phyloP scores from a whole-genome alignment of 2,329 filamentous ascomycete species.

The Pestalotiopsis sp. region DNA sequence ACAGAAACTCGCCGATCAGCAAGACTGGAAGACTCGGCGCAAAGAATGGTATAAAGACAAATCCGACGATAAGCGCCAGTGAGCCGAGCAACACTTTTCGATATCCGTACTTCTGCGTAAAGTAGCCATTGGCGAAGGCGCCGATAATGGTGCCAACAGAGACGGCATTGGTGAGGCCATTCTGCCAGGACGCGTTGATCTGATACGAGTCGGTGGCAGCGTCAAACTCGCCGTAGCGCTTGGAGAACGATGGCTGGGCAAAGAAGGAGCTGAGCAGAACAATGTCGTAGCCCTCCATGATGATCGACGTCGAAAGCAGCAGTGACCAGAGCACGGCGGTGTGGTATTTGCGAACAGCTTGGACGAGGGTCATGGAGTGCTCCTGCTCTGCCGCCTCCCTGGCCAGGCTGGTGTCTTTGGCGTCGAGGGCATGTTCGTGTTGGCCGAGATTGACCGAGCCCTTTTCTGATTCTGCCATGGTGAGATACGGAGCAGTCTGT shows the following conservation, averaged over 20 bases:
- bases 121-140: constrained; percentile 39
- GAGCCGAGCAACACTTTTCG: constrained; percentile 32
- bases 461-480: not conserved
- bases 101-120: constrained; percentile 31
- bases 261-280: constrained; percentile 34
- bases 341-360: constrained; percentile 30
- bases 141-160: constrained; percentile 45
- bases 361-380: constrained; percentile 29
- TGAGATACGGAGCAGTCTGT: not conserved
- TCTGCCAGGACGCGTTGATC: constrained; percentile 40
- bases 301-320: constrained; percentile 32
- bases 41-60: constrained; percentile 32
- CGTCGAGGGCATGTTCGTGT: constrained; percentile 23
- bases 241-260: constrained; percentile 32
- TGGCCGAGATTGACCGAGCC: not conserved
- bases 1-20: constrained; percentile 31
- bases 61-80: constrained; percentile 28
- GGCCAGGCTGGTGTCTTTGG: constrained; percentile 29
- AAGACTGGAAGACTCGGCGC: constrained; percentile 24
- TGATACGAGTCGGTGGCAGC: constrained; percentile 23
- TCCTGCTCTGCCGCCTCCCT: constrained; percentile 33
- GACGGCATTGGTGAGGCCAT: constrained; percentile 40
- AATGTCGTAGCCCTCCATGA: constrained; percentile 37
- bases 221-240: constrained; percentile 31
- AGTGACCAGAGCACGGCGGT: constrained; percentile 33